Conservation (phyloP, 208 protist genomes). For the Phytomonas serpens region DNA sequence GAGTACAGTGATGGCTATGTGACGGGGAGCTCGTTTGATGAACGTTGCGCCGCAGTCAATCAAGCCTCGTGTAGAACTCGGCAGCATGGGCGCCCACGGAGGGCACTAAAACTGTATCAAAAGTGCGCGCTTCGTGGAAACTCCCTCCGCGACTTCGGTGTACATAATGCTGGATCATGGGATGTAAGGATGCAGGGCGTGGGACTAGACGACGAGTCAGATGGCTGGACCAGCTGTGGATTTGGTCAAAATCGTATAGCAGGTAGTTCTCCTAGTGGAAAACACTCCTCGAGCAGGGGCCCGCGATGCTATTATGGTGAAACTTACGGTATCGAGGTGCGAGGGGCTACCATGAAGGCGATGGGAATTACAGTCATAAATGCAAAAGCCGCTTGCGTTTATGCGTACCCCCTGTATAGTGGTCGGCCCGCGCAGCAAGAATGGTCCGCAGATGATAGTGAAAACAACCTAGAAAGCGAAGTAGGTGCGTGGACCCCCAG, state of each 20-base stretch:
- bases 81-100: not conserved
- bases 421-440: not conserved
- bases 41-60: not conserved
- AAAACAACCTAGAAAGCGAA: not conserved
- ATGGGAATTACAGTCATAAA: constrained; percentile 36
- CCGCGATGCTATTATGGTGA: constrained; percentile 34
- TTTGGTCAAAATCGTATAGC: not conserved
- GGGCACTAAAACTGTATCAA: not conserved
- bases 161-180: not conserved
- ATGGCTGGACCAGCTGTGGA: not conserved
- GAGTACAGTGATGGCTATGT: constrained; percentile 23
- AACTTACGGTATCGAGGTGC: constrained; percentile 55
- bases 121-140: not conserved
- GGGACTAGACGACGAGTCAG: not conserved
- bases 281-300: not conserved
- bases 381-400: constrained; percentile 43
- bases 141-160: not conserved
- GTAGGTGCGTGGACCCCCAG: constrained; percentile 5
- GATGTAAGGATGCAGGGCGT: not conserved
- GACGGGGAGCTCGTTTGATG: constrained; percentile 27
- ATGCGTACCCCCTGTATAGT: constrained; percentile 25
- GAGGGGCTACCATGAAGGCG: constrained; percentile 32
- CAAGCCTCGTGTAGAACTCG: not conserved
- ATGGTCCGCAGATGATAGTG: constrained; percentile 11
- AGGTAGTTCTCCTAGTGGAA: not conserved